Base-by-base conservation (phyloP, 1,139 yeast species). In the Candida pseudoviswanathii region DNA sequence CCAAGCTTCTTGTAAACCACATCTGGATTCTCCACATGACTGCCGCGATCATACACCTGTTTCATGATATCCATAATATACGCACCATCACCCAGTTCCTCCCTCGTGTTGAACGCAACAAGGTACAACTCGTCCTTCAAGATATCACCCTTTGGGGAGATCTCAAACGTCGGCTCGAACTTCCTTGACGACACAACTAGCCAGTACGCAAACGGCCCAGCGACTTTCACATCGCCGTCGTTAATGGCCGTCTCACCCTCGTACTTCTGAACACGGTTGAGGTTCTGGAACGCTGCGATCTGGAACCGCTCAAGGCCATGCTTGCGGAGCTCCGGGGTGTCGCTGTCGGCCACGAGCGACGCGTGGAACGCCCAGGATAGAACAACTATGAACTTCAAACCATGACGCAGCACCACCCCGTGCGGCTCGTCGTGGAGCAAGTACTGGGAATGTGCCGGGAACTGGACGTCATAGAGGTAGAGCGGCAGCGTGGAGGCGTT, bases 311-410 rank as follows among this genome's bases (percentile, higher is more conserved):
- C 82, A 5, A 76, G 59, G 0, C 96, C 97, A 53, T 77, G 73
- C 47, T 75, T 73, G 37, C 91, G 72, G 61, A 86, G 68, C 58
- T 85, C 87, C 0, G 86, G 84, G 1, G 85, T 76, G 57, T 89
- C 95, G 50, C 88, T 84, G 61, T 81, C 89, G 25, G 94, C 94
- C 1, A 91, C 94, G 48, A 91, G 66, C 3, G 92, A 80, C 1
- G 97, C 92, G 66, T 91, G 97, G 55, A 89, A 81, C 0, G 85
- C 96, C 90, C 96, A 85, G 0, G 96, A 88, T 0, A 84, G 73
- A 2, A 90, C 96, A 2, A 88, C 89, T 30, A 85, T 59, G 53
- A 89, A 86, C 44, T 64, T 59, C 16, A n/a, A n/a, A n/a, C n/a
- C n/a, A n/a, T n/a, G n/a, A n/a, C n/a, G n/a, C n/a, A n/a, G n/a